These are phyloP conservation scores for Colletotrichum zoysiae DNA, from an alignment of 2,329 filamentous ascomycete genomes.

Conservation along the genomic window DNA sequence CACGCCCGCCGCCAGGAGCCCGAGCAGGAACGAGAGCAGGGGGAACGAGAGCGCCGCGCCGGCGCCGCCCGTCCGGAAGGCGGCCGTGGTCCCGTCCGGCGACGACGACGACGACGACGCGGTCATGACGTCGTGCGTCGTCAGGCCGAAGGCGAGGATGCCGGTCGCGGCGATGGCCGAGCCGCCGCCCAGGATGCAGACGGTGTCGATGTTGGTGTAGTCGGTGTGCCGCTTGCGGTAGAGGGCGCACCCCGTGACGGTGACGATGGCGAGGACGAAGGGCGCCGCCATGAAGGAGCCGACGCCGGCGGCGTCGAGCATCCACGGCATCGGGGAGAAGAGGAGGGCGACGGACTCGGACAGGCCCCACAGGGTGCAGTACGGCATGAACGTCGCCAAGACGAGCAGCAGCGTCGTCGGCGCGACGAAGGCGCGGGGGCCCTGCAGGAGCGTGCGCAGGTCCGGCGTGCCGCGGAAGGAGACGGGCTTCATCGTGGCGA, in stretches of 20 bases:
- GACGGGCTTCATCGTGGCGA: conserved; percentile 55
- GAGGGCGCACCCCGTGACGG: conserved; percentile 51
- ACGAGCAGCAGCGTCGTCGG: conserved; percentile 64
- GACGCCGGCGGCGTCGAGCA: conserved; percentile 55
- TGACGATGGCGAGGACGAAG: conserved; percentile 55
- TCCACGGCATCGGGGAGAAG: conserved; percentile 58
- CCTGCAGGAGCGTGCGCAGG: conserved; percentile 55
- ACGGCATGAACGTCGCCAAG: conserved; percentile 59
- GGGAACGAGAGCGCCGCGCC: conserved; percentile 53
- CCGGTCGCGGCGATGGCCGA: conserved; percentile 56
- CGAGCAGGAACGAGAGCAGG: conserved; percentile 60
- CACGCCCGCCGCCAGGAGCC: conserved; percentile 59
- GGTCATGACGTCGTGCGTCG: conserved; percentile 53
- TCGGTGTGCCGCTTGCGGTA: conserved; percentile 48
- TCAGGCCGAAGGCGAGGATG: conserved; percentile 60
- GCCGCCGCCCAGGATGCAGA: conserved; percentile 53
- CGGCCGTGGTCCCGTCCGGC: conserved; percentile 29
- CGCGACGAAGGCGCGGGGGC: conserved; percentile 60
- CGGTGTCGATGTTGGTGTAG: conserved; percentile 51
- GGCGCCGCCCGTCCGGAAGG: conserved; percentile 48
- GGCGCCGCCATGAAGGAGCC: conserved; percentile 61
- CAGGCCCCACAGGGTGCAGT: conserved; percentile 62
- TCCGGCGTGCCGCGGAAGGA: conserved; percentile 52
- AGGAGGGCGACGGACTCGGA: conserved; percentile 60
- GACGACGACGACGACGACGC: conserved; percentile 29